Evolutionary conservation across 2,329 filamentous ascomycete genomes (phyloP).

Genomic region (Piedraia hortae): DNA sequence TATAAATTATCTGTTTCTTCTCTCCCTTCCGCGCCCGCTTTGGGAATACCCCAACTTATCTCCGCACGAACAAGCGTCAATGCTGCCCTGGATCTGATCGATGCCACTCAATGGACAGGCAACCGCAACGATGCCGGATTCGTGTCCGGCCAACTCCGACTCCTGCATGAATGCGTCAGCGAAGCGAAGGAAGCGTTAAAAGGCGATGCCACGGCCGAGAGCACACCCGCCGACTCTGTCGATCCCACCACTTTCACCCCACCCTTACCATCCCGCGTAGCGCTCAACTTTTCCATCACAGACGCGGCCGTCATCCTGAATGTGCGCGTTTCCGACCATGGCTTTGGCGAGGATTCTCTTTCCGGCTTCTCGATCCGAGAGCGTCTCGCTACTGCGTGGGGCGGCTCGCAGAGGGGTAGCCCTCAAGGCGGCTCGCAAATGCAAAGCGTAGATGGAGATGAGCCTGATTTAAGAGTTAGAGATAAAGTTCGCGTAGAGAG

Average conservation of each 20-base stretch:
- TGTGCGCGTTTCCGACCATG: constrained; percentile 26
- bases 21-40: constrained; percentile 25
- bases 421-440: too few species aligned
- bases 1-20: constrained; percentile 26
- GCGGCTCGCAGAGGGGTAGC: constrained; percentile 14
- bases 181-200: constrained; percentile 32
- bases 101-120: constrained; percentile 46
- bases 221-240: constrained; percentile 22
- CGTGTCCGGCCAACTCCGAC: constrained; percentile 28
- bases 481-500: constrained; percentile 78
- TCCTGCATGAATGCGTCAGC: constrained; percentile 31
- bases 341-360: constrained; percentile 11
- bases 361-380: constrained; percentile 31
- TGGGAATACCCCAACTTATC: constrained; percentile 41
- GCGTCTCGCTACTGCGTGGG: constrained; percentile 22
- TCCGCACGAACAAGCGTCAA: constrained; percentile 52
- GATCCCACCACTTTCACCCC: constrained; percentile 32
- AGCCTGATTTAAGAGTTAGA: constrained; percentile 58
- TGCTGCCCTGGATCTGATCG: constrained; percentile 56
- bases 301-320: constrained; percentile 30
- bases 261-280: constrained; percentile 37
- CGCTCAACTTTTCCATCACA: constrained; percentile 35
- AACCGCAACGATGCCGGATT: constrained; percentile 31
- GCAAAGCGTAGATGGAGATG: constrained; percentile 21
- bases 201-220: constrained; percentile 21